phyloP scores from a whole-genome alignment of 495 filamentous ascomycete species.

The Xylaria nigripes region DNA sequence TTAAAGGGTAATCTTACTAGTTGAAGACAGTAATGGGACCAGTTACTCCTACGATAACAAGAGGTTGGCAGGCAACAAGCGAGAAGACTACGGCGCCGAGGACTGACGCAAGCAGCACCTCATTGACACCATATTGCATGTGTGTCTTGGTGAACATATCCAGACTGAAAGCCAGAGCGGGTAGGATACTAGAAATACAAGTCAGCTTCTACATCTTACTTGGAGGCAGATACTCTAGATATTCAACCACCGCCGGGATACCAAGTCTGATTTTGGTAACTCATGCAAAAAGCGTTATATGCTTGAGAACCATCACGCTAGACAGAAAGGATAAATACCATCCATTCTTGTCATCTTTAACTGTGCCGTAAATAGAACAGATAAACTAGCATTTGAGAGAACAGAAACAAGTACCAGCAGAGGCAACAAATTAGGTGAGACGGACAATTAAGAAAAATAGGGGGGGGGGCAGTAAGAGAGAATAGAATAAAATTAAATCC shows the following conservation, averaged over 20 bases:
- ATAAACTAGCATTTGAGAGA: not conserved
- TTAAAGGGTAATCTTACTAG: slow-evolving; percentile 40
- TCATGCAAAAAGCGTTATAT: not conserved
- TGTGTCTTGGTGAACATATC: slow-evolving; percentile 79
- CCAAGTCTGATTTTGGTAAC: not conserved
- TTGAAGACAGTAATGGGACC: slow-evolving; percentile 85
- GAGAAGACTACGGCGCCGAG: slow-evolving; percentile 71
- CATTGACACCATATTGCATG: slow-evolving; percentile 76
- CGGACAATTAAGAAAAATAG: too few relatives aligned
- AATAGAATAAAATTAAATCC: too few relatives aligned
- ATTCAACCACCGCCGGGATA: not conserved
- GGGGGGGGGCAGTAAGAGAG: too few relatives aligned
- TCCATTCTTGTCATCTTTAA: not conserved
- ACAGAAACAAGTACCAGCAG: not conserved
- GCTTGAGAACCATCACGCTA: not conserved
- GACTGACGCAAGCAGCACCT: slow-evolving; percentile 71
- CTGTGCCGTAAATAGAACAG: not conserved
- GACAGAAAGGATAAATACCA: not conserved
- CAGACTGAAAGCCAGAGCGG: slow-evolving; percentile 73
- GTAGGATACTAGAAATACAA: slow-evolving; percentile 53
- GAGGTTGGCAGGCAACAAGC: slow-evolving; percentile 65
- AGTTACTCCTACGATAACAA: slow-evolving; percentile 87
- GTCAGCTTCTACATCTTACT: slow-evolving; percentile 11
- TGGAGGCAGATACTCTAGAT: not conserved
- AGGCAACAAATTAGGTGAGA: not conserved